These are phyloP conservation scores for Chlorociboria aeruginascens DNA, from an alignment of 495 filamentous ascomycete genomes.

Conservation along the genomic window DNA sequence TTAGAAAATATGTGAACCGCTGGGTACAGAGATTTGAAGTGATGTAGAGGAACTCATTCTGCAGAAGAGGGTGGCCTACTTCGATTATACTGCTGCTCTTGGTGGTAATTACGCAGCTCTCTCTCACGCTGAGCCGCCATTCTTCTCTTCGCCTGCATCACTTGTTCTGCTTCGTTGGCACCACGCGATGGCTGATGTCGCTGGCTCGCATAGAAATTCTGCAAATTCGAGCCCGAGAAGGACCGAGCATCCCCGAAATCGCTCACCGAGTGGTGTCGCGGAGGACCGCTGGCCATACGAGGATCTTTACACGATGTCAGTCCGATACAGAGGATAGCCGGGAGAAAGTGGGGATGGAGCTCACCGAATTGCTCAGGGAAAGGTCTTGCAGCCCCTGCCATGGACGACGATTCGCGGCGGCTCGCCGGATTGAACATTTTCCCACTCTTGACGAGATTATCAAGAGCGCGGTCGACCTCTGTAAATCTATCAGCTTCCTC, in stretches of 20 bases:
- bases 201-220: conserved; percentile 89
- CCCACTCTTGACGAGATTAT: conserved; percentile 91
- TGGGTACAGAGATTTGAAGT: conserved; percentile 33
- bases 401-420: neutral
- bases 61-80: conserved; percentile 66
- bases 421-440: conserved; percentile 69
- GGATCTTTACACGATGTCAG: conserved; percentile 17
- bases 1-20: conserved; percentile 22
- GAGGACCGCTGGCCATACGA: conserved; percentile 51
- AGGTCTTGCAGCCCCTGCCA: conserved; percentile 33
- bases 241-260: conserved; percentile 63
- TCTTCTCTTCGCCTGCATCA: conserved; percentile 97
- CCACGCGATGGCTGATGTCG: conserved; percentile 65
- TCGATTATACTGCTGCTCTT: conserved; percentile 99
- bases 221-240: conserved; percentile 69
- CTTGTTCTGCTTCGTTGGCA: conserved; percentile 91
- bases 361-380: conserved; percentile 43
- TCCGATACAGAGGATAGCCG: neutral
- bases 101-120: conserved; percentile 98
- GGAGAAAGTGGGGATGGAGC: conserved; percentile 4
- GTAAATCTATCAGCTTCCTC: conserved; percentile 11
- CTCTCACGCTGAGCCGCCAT: conserved; percentile 98
- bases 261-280: conserved; percentile 70
- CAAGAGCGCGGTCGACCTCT: conserved; percentile 95
- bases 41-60: conserved; percentile 27